Evolutionary conservation across 2,329 filamentous ascomycete species (phyloP).

Genomic region (Colletotrichum lindemuthianum): DNA sequence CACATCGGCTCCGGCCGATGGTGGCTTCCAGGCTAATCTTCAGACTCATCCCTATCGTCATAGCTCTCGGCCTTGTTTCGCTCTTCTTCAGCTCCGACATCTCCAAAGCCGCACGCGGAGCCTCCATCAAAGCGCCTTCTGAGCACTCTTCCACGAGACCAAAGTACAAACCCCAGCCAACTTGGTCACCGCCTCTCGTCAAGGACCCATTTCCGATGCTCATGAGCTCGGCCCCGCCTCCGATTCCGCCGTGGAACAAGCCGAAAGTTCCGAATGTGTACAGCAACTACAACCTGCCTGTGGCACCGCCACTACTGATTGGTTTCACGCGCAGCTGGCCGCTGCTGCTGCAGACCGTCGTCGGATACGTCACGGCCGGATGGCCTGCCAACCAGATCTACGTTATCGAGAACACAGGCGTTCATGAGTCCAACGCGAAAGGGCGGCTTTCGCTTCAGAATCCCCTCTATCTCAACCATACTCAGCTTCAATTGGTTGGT

Average conservation of each 20-base stretch:
- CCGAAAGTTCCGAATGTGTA: conserved; percentile 47
- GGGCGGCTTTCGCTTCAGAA: conserved; percentile 62
- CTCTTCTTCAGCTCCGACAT: not conserved
- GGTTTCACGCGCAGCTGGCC: conserved; percentile 67
- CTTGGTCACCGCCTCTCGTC: conserved; percentile 48
- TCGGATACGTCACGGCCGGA: conserved; percentile 67
- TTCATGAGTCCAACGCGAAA: conserved; percentile 61
- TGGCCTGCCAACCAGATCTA: conserved; percentile 68
- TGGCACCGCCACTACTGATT: conserved; percentile 63
- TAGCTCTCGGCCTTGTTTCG: too few relatives aligned
- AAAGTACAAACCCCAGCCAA: conserved; percentile 25
- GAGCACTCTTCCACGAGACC: not conserved
- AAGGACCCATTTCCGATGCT: conserved; percentile 55
- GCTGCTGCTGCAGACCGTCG: conserved; percentile 64
- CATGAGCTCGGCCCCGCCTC: conserved; percentile 47
- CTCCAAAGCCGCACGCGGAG: not conserved
- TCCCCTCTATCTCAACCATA: conserved; percentile 66
- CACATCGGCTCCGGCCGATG: too few relatives aligned
- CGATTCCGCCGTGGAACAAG: conserved; percentile 57
- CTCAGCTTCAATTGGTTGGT: conserved; percentile 57
- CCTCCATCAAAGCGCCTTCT: not conserved
- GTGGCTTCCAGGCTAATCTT: too few relatives aligned
- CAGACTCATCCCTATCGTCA: too few relatives aligned
- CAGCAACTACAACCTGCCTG: conserved; percentile 50
- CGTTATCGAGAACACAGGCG: conserved; percentile 68